These are phyloP conservation scores for Citrus australasica DNA, from an alignment of 345 rosid genomes.

Conservation along the genomic window DNA sequence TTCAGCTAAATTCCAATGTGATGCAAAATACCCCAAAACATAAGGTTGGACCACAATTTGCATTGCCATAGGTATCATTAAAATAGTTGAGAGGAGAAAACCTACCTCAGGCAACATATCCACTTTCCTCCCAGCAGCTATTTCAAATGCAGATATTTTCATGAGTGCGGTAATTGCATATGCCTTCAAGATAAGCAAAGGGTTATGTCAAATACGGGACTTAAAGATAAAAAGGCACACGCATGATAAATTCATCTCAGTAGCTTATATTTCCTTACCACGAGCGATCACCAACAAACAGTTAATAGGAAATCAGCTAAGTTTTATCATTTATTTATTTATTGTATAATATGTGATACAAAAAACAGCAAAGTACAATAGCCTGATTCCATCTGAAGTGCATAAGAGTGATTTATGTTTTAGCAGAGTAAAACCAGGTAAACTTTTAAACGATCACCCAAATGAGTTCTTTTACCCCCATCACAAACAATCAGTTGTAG, in stretches of 20 bases:
- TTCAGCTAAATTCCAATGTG: neutral
- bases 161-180: conserved; percentile 89
- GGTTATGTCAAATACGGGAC: conserved; percentile 11
- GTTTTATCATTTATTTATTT: neutral
- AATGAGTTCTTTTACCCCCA: neutral
- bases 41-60: neutral
- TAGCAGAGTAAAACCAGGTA: neutral
- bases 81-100: conserved; percentile 9
- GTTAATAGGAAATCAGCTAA: neutral
- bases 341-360: neutral
- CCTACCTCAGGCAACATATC: conserved; percentile 94
- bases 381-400: neutral
- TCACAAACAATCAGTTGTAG: neutral
- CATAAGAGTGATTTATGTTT: neutral
- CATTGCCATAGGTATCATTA: neutral
- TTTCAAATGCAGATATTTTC: conserved; percentile 87
- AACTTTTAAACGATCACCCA: neutral
- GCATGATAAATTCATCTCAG: neutral
- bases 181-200: conserved; percentile 53
- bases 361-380: neutral
- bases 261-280: neutral
- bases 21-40: neutral
- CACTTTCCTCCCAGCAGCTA: conserved; percentile 79
- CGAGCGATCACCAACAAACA: neutral
- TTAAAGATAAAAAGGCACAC: neutral